Evolutionary conservation across 2,329 filamentous ascomycete species (phyloP).

Genomic region (Xylaria sp.): DNA sequence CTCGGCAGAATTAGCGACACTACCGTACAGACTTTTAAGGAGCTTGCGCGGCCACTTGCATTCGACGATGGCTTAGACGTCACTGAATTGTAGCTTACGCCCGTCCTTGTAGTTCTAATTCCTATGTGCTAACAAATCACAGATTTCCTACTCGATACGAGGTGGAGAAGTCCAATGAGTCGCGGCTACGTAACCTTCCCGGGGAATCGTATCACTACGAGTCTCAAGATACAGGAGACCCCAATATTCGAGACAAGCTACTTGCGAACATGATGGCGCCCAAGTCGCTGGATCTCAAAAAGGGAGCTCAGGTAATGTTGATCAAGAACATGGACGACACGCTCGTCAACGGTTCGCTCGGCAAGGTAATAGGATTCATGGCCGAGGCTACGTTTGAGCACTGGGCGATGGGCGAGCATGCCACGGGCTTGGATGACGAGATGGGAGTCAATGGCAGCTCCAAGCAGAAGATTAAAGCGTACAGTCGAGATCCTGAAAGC

Average conservation of each 20-base stretch:
- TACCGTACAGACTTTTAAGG: slow-evolving; percentile 81
- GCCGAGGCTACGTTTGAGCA: slow-evolving; percentile 56
- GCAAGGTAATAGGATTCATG: slow-evolving; percentile 85
- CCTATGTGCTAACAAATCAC: slow-evolving; percentile 29
- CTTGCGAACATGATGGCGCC: slow-evolving; percentile 95
- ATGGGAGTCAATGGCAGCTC: slow-evolving; percentile 53
- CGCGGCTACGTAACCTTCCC: slow-evolving; percentile 76
- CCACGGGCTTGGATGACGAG: slow-evolving; percentile 57
- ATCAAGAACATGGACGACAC: slow-evolving; percentile 98
- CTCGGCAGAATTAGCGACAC: slow-evolving; percentile 81
- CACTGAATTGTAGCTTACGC: slow-evolving; percentile 75
- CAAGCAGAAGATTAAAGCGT: slow-evolving; percentile 67
- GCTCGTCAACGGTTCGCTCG: slow-evolving; percentile 93
- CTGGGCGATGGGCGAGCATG: slow-evolving; percentile 49
- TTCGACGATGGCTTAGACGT: slow-evolving; percentile 81
- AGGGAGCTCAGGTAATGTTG: slow-evolving; percentile 97
- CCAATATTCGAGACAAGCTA: slow-evolving; percentile 76
- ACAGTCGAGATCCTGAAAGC: slow-evolving; percentile 56
- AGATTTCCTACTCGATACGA: slow-evolving; percentile 89
- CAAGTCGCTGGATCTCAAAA: slow-evolving; percentile 80
- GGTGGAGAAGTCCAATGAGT: slow-evolving; percentile 86
- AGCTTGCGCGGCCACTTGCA: slow-evolving; percentile 74
- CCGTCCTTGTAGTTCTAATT: neutral
- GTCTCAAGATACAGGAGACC: slow-evolving; percentile 81
- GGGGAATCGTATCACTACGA: slow-evolving; percentile 76